These are phyloP conservation scores for Candida sonorensis DNA, from an alignment of 805 yeast genomes.

Conservation along the genomic window DNA sequence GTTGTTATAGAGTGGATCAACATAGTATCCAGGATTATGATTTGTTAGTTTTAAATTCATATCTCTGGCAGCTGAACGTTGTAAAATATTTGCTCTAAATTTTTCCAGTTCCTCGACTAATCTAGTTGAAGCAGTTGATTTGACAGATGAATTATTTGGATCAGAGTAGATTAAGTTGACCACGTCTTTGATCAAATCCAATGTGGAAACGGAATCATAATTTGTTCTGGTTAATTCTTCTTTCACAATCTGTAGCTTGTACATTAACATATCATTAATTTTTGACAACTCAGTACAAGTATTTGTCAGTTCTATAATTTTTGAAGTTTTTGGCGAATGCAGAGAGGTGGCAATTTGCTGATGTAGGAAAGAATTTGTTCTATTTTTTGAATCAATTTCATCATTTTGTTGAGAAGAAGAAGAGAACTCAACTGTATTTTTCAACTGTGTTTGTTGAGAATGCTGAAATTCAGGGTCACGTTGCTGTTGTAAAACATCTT, in stretches of 20 bases:
- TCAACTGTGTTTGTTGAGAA: too few relatives aligned
- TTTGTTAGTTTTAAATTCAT: slow-evolving; percentile 20
- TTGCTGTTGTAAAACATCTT: not conserved
- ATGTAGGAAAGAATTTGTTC: slow-evolving; percentile 17
- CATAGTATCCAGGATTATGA: slow-evolving; percentile 15
- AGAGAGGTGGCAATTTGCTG: slow-evolving; percentile 15
- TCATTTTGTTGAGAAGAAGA: slow-evolving; percentile 12
- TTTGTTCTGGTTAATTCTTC: slow-evolving; percentile 44
- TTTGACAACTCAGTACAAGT: slow-evolving; percentile 33
- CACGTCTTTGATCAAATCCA: slow-evolving; percentile 33
- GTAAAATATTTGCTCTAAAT: slow-evolving; percentile 22
- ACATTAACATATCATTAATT: slow-evolving; percentile 36
- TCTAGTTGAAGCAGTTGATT: slow-evolving; percentile 4
- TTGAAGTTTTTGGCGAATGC: slow-evolving; percentile 10
- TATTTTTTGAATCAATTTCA: slow-evolving; percentile 18
- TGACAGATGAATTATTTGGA: not conserved
- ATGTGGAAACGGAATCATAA: slow-evolving; percentile 43
- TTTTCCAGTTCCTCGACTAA: slow-evolving; percentile 18
- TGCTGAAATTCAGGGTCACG: too few relatives aligned
- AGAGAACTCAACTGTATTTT: slow-evolving; percentile 15
- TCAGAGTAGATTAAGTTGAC: slow-evolving; percentile 5
- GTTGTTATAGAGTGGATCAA: too few relatives aligned
- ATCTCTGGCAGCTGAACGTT: slow-evolving; percentile 27
- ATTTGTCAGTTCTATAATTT: slow-evolving; percentile 9
- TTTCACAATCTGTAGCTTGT: slow-evolving; percentile 40